phyloP scores from a whole-genome alignment of 768 basidiomycete species.

The Podaxis mareebaensis region DNA sequence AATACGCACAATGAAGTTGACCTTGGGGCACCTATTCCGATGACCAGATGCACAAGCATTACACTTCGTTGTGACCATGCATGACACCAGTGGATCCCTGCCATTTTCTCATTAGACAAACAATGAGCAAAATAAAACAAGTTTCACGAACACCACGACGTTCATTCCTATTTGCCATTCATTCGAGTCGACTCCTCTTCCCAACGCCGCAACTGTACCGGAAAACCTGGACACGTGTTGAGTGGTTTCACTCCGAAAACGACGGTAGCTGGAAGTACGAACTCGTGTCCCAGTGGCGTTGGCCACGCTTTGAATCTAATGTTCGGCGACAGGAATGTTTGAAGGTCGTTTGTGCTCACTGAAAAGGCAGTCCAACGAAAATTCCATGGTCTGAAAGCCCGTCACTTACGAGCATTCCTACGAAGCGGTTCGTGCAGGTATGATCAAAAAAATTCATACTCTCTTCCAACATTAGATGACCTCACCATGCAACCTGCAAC shows the following conservation, averaged over 20 bases:
- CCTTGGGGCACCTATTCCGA: slow-evolving; percentile 33
- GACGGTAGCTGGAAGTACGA: not conserved
- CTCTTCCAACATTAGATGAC: not conserved
- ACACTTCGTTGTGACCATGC: slow-evolving; percentile 35
- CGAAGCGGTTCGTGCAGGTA: not conserved
- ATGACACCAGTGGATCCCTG: slow-evolving; percentile 43
- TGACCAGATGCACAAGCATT: slow-evolving; percentile 31
- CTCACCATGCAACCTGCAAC: slow-evolving; percentile 31
- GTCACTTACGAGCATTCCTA: slow-evolving; percentile 9
- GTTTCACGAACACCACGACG: slow-evolving; percentile 30
- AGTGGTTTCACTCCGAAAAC: not conserved
- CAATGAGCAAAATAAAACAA: not conserved
- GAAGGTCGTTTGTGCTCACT: slow-evolving; percentile 12
- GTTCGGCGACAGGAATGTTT: not conserved
- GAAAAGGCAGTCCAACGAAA: not conserved
- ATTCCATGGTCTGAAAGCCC: not conserved
- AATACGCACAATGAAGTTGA: slow-evolving; percentile 36
- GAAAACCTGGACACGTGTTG: slow-evolving; percentile 28
- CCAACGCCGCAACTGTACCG: slow-evolving; percentile 34
- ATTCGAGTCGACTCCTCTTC: slow-evolving; percentile 30
- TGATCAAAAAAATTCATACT: not conserved
- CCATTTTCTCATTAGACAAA: not conserved
- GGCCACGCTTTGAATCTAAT: slow-evolving; percentile 10
- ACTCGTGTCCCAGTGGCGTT: slow-evolving; percentile 11
- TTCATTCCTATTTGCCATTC: slow-evolving; percentile 35